Conservation (phyloP, 1,284 basidiomycete species). For the Inonotus obliquus region DNA sequence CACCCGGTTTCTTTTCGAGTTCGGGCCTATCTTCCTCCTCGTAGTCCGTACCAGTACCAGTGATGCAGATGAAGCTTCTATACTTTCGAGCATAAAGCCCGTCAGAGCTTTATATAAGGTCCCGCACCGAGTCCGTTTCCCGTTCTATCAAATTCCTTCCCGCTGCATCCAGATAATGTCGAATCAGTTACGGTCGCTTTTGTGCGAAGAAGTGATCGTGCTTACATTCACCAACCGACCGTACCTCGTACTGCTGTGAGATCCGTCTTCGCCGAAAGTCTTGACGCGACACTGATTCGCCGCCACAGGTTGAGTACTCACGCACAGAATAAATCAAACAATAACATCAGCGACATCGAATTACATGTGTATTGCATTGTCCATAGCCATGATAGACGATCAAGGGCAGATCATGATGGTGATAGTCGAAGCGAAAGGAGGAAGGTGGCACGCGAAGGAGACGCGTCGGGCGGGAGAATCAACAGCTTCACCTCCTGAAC, state of each 20-base stretch:
- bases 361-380: too few species aligned
- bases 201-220: background rate
- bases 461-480: too few species aligned
- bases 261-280: too few species aligned
- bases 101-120: constrained; percentile 3
- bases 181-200: background rate
- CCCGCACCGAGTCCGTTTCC: constrained; percentile 1
- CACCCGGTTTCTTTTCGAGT: background rate
- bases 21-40: background rate
- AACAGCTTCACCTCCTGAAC: background rate
- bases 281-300: too few species aligned
- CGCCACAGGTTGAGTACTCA: too few species aligned
- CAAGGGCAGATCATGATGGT: too few species aligned
- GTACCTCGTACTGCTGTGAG: background rate
- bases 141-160: background rate
- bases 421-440: too few species aligned
- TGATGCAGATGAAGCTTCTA: background rate
- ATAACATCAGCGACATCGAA: too few species aligned
- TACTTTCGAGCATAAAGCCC: background rate
- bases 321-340: too few species aligned
- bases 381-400: too few species aligned
- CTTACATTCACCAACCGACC: background rate
- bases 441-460: too few species aligned
- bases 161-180: background rate
- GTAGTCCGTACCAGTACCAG: background rate